Evolutionary conservation across 2,329 filamentous ascomycete genomes (phyloP), one percentile per base, ranked within the genome.

Genomic region (Bisporella sp.): DNA sequence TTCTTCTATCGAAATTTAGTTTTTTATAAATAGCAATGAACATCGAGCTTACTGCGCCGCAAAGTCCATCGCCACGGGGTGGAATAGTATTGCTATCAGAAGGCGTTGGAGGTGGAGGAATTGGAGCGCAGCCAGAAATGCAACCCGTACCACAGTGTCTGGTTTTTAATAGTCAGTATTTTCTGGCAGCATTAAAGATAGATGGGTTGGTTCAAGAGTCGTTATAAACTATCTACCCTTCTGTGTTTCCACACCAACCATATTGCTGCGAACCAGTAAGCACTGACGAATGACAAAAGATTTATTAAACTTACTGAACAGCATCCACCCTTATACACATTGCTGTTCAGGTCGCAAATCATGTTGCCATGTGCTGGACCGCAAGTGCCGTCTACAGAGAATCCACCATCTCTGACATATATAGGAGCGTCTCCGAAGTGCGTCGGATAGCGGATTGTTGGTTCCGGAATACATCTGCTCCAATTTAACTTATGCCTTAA

Each of bases 301-400:
- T 21, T 21, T 21, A 21, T 21, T 21, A 30, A 30, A 57, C 62
- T 33, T 56, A 63, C 59, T 41, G 69, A 72, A 59, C 73, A 76
- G 57, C 73, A 75, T 32, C 65, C 62, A 40, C 72, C 73, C 2
- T 57, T 66, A 61, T 76, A 74, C 9, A 62, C 64, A 5, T 62
- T 71, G 60, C 69, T 73, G 6, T 71, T 68, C 41, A 72, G 68
- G 54, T 74, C 64, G 47, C 68, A 71, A 13, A 57, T 41, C 5
- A 56, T 61, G 41, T 58, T 54, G 28, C 61, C 61, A 54, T 69
- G 48, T 3, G 58, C 13, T 4, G 51, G 49, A 40, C 68, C 67
- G 51, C 67, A 71, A 5, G 49, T 64, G 12, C 68, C 69, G 52
- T 69, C 65, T 2, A 60, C 64, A 29, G 60, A 65, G 42, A 62